Base-by-base conservation (phyloP, 805 yeast species). In the Sugiyamaella smithiae region DNA sequence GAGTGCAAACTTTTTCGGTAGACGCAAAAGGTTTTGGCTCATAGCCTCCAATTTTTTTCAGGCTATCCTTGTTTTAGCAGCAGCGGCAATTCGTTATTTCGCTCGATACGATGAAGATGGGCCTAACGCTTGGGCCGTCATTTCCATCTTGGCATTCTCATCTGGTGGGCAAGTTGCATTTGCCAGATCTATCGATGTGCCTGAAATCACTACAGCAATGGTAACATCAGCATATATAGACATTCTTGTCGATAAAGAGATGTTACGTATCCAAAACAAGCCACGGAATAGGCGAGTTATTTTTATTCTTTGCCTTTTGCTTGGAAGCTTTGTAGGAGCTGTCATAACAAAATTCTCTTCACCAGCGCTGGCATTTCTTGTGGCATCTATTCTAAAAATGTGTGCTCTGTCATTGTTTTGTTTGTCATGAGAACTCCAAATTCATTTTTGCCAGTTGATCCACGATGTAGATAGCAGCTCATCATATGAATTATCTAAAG, bases 181-280 rank as follows among this genome's bases (percentile, higher is more conserved):
- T 17, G 45, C 45, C 8, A 12, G 45, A 19, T 26, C 45, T 5
- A 26, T 29, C 5, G 32, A 42, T 19, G 12, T 26, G 11, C 45
- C 45, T 5, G 45, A 42, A 23, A 42, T 42, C 23, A 42, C 45
- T 8, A 42, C 45, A 6, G 45, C 45, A 14, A 25, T 42, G 23
- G n/a, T 42, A 5, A 42, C 45, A n/a, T 42, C 45, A 5, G 45
- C 45, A 28, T 42, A 42, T 28, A 36, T 42, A 5, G 45, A 42
- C 20, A n/a, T 42, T 42, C 22, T 42, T 11, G 37, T 42, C 7
- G 45, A 42, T 19, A n/a, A 12, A 7, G 16, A 17, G 4, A 28
- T 42, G 7, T 28, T 42, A 20, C n/a, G 28, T 12, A 5, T n/a
- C 14, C 11, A 28, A 5, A 42, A 42, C 20, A 23, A 36, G 17